Conservation (phyloP, 768 basidiomycete species). For the Boletus fagicola region DNA sequence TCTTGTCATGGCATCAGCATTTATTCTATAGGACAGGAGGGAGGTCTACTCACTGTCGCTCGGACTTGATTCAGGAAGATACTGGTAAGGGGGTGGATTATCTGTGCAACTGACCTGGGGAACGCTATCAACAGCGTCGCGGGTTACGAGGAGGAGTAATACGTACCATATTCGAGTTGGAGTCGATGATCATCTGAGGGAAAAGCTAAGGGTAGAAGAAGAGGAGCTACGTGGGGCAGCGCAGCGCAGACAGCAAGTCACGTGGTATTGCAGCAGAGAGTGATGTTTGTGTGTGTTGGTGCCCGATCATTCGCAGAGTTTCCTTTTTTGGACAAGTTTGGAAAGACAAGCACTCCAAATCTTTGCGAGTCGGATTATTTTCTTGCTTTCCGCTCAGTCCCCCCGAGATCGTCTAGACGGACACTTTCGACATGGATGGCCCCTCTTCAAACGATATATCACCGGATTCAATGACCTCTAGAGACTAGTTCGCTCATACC, state of each 20-base stretch:
- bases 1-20: constrained; percentile 9
- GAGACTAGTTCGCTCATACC: constrained; percentile 73
- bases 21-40: not conserved
- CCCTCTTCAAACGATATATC: constrained; percentile 26
- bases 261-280: constrained; percentile 13
- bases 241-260: constrained; percentile 10
- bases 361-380: not conserved
- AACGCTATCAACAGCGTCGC: not conserved
- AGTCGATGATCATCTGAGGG: constrained; percentile 27
- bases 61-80: constrained; percentile 29
- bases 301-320: constrained; percentile 11
- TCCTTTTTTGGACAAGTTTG: constrained; percentile 7
- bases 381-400: not conserved
- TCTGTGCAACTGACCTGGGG: constrained; percentile 28
- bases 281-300: constrained; percentile 15
- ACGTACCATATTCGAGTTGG: constrained; percentile 29
- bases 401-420: constrained; percentile 1
- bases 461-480: constrained; percentile 69
- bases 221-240: no score
- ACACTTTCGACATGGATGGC: constrained; percentile 25
- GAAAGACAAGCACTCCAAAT: not conserved
- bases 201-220: not conserved
- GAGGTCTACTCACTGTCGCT: constrained; percentile 26
- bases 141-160: not conserved
- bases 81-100: constrained; percentile 52